phyloP scores from a whole-genome alignment of 2,329 filamentous ascomycete species.

The Basipetospora chlamydospora region DNA sequence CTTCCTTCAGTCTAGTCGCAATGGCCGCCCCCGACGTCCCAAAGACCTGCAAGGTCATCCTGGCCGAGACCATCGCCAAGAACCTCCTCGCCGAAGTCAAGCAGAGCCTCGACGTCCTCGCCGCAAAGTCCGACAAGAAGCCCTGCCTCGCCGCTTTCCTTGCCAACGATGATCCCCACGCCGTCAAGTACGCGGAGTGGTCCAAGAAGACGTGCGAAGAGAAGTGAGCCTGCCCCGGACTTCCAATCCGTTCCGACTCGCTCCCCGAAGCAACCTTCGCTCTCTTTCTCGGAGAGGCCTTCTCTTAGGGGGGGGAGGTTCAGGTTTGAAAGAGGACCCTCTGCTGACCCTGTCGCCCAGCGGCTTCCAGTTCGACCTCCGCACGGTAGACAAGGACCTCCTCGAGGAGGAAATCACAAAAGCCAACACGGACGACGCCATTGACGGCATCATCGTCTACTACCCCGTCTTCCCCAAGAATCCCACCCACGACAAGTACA shows the following conservation, averaged over 20 bases:
- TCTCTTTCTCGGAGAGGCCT: too few species aligned
- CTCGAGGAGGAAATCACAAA: conserved; percentile 79
- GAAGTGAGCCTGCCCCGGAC: conserved; percentile 60
- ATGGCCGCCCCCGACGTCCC: conserved; percentile 28
- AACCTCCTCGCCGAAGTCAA: conserved; percentile 64
- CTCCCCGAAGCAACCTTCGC: background rate
- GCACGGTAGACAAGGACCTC: conserved; percentile 68
- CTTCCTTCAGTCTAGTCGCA: background rate
- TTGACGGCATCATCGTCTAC: conserved; percentile 94
- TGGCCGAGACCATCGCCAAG: conserved; percentile 78
- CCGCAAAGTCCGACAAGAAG: conserved; percentile 36
- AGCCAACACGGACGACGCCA: conserved; percentile 62
- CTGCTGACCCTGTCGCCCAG: too few species aligned
- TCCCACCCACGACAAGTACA: conserved; percentile 78
- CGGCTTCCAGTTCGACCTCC: conserved; percentile 80
- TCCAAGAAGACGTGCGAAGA: conserved; percentile 92
- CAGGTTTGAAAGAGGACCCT: too few species aligned
- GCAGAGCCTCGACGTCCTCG: conserved; percentile 56
- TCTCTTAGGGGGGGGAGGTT: too few species aligned
- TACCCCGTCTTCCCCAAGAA: conserved; percentile 84
- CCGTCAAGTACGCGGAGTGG: conserved; percentile 90
- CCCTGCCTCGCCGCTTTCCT: conserved; percentile 84
- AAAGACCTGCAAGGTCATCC: conserved; percentile 81
- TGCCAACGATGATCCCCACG: conserved; percentile 81
- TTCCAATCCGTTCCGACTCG: too few species aligned